Evolutionary conservation across 176 grass and related monocot species (phyloP).

Genomic region (Avena atlantica): DNA sequence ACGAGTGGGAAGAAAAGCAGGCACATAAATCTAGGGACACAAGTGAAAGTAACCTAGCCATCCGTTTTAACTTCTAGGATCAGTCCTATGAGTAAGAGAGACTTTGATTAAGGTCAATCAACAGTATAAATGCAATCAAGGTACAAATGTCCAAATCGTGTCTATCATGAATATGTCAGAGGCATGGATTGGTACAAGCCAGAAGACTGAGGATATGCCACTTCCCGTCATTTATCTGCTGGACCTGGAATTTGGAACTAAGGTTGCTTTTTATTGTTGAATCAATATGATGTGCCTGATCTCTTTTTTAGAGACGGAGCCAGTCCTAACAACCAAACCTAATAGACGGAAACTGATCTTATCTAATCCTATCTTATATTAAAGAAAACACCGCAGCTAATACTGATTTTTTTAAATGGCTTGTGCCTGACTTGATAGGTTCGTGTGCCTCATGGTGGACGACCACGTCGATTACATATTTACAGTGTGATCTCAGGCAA

Average conservation of each 20-base stretch:
- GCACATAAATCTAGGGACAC: background rate
- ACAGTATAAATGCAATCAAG: background rate
- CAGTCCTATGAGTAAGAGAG: background rate
- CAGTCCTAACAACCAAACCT: constrained; percentile 2
- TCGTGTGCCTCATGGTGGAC: background rate
- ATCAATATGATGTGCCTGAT: background rate
- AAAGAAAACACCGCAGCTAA: background rate
- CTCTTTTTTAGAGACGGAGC: background rate
- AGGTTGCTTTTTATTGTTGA: background rate
- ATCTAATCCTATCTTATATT: background rate
- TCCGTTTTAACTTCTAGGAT: constrained; percentile 14
- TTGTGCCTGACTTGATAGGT: constrained; percentile 2
- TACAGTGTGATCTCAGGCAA: background rate
- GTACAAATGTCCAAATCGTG: background rate
- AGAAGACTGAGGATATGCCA: background rate
- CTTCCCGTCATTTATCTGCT: background rate
- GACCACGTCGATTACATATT: background rate
- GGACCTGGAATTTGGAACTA: background rate
- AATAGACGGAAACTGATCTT: background rate
- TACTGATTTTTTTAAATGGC: background rate
- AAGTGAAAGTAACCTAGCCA: background rate
- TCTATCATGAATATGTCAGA: background rate
- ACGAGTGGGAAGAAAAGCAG: background rate
- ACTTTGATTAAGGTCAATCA: background rate
- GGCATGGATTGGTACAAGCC: background rate